Conservation (phyloP, 2,329 filamentous ascomycete species). For the Geoglossum cookeanum region DNA sequence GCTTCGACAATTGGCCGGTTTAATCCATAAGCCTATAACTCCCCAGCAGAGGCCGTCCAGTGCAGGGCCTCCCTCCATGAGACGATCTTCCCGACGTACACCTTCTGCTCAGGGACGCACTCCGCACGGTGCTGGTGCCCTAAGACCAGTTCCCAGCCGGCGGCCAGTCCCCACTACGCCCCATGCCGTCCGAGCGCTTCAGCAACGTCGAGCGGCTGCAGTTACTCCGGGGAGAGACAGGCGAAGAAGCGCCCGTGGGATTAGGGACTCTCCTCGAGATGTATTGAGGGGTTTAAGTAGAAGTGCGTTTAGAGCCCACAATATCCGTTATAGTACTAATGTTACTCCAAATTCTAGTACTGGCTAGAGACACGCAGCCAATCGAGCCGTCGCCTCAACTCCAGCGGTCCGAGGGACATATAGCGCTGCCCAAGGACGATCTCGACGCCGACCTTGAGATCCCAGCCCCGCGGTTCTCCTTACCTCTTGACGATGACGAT, state of each 20-base stretch:
- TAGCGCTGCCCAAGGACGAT: conserved; percentile 26
- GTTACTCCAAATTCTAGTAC: background rate
- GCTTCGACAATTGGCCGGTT: conserved; percentile 9
- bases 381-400: conserved; percentile 14
- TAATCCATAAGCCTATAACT: conserved; percentile 15
- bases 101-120: conserved; percentile 13
- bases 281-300: conserved; percentile 35
- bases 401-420: conserved; percentile 20
- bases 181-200: conserved; percentile 4
- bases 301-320: conserved; percentile 27
- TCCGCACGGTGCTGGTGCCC: conserved; percentile 7
- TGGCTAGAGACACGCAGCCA: conserved; percentile 11
- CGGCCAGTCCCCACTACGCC: conserved; percentile 3
- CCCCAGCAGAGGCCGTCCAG: conserved; percentile 15
- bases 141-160: background rate
- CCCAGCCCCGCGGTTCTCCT: conserved; percentile 34
- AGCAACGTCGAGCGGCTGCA: conserved; percentile 5
- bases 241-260: conserved; percentile 36
- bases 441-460: conserved; percentile 33
- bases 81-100: conserved; percentile 12
- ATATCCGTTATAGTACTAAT: background rate
- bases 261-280: conserved; percentile 36
- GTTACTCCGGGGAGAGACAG: conserved; percentile 23
- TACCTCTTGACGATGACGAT: conserved; percentile 32
- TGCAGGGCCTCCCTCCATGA: conserved; percentile 14